These are phyloP conservation scores for Cafeteria roenbergensis DNA, from an alignment of 108 stramenopile genomes.

Conservation along the genomic window DNA sequence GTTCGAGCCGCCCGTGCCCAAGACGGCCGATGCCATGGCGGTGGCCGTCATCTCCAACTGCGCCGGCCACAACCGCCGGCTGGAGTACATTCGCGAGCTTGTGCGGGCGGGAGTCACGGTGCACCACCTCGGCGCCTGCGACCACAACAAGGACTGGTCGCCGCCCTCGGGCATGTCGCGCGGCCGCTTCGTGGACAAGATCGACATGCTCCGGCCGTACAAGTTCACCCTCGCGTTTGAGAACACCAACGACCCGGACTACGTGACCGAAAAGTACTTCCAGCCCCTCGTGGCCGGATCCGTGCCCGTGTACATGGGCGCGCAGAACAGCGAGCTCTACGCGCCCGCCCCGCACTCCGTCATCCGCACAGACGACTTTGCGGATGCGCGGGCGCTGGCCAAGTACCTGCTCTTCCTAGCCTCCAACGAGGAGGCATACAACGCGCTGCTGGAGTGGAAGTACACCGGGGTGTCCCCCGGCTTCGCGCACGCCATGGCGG, in stretches of 20 bases:
- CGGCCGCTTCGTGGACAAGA: background rate
- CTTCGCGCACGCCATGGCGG: background rate
- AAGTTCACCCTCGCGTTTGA: conserved; percentile 13
- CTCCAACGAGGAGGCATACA: conserved; percentile 1
- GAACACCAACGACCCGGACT: conserved; percentile 9
- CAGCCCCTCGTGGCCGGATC: background rate
- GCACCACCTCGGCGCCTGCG: background rate
- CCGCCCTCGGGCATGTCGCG: background rate
- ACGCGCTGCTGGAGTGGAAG: conserved; percentile 12
- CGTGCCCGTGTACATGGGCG: conserved; percentile 11
- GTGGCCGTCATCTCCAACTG: too few species aligned
- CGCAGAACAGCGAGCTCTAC: background rate
- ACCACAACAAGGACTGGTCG: background rate
- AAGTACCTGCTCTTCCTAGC: background rate
- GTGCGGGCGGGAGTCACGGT: too few species aligned
- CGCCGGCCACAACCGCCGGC: too few species aligned
- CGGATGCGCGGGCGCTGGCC: background rate
- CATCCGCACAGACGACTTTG: background rate
- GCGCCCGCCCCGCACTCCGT: conserved; percentile 1
- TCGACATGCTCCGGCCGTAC: background rate
- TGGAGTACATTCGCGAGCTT: too few species aligned
- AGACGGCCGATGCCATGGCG: too few species aligned
- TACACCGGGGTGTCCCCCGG: background rate
- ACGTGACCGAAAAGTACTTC: conserved; percentile 8
- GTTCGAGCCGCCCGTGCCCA: too few species aligned